phyloP scores from a whole-genome alignment of 2,329 filamentous ascomycete genomes.

The Verticillium zaregamsianum region DNA sequence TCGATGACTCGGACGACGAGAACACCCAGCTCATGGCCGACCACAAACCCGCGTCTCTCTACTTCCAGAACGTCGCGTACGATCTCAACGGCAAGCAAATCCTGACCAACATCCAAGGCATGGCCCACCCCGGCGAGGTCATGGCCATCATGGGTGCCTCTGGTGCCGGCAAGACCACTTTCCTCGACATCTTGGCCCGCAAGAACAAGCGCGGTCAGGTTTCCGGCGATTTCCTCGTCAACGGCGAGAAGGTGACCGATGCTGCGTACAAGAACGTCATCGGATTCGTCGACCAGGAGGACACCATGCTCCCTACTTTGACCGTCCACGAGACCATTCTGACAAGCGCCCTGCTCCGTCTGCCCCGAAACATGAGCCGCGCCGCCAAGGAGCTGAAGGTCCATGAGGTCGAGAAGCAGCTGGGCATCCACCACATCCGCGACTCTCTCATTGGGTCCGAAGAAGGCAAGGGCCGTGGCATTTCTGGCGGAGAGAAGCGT shows the following conservation, averaged over 20 bases:
- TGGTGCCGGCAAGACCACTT: constrained; percentile 94
- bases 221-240: constrained; percentile 82
- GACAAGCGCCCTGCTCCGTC: constrained; percentile 83
- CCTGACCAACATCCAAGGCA: constrained; percentile 72
- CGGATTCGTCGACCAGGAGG: constrained; percentile 97
- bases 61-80: constrained; percentile 87
- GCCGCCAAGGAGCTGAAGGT: constrained; percentile 87
- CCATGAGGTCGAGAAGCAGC: constrained; percentile 88
- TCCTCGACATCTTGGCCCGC: constrained; percentile 89
- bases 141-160: constrained; percentile 98
- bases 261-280: constrained; percentile 85
- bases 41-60: constrained; percentile 84
- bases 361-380: constrained; percentile 88
- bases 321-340: constrained; percentile 98
- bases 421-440: constrained; percentile 90
- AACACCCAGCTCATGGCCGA: constrained; percentile 79
- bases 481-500: constrained; percentile 94
- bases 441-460: constrained; percentile 95
- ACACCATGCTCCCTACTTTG: constrained; percentile 91
- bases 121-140: constrained; percentile 91
- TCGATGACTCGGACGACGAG: constrained; percentile 91
- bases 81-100: constrained; percentile 84
- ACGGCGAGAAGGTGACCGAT: constrained; percentile 84
- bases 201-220: constrained; percentile 91
- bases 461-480: constrained; percentile 88